A percentile compares a stretch with the other conserved stretches of the same genome.
Evolutionary conservation across 805 yeast genomes (phyloP).

Genomic region (Yarrowia sp.): DNA sequence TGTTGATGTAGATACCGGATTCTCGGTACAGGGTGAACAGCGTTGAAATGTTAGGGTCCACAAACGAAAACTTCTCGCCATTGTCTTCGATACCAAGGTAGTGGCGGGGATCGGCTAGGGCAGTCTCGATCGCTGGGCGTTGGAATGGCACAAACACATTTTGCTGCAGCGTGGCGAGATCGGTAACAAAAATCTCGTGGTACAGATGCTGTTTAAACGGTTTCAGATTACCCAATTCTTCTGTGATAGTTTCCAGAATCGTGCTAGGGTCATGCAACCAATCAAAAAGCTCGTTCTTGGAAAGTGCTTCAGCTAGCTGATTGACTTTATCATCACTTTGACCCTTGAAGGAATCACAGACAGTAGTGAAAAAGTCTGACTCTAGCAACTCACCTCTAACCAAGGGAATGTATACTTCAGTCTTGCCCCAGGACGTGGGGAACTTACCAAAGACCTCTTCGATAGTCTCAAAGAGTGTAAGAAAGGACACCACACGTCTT

Average conservation of each 20-base stretch:
- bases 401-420: background rate
- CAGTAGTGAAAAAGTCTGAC: background rate
- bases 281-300: background rate
- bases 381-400: conserved; percentile 1
- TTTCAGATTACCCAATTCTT: background rate
- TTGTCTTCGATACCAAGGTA: conserved; percentile 34
- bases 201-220: conserved; percentile 36
- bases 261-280: background rate
- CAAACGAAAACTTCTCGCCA: conserved; percentile 37
- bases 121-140: conserved; percentile 44
- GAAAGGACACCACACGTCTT: background rate
- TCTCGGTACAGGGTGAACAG: conserved; percentile 73
- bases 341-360: background rate
- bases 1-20: conserved; percentile 66
- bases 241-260: background rate
- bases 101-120: conserved; percentile 45
- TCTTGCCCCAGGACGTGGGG: background rate
- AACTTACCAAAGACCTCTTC: background rate
- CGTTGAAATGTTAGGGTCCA: conserved; percentile 52
- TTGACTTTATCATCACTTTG: background rate
- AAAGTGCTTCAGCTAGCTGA: background rate
- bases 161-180: conserved; percentile 38
- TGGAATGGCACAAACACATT: conserved; percentile 47
- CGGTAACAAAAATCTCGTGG: conserved; percentile 47
- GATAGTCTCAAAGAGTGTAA: conserved; percentile 7